Evolutionary conservation across 805 yeast species (phyloP), one percentile per base, ranked within the genome.

Genomic region (Soucietia sequanensis): DNA sequence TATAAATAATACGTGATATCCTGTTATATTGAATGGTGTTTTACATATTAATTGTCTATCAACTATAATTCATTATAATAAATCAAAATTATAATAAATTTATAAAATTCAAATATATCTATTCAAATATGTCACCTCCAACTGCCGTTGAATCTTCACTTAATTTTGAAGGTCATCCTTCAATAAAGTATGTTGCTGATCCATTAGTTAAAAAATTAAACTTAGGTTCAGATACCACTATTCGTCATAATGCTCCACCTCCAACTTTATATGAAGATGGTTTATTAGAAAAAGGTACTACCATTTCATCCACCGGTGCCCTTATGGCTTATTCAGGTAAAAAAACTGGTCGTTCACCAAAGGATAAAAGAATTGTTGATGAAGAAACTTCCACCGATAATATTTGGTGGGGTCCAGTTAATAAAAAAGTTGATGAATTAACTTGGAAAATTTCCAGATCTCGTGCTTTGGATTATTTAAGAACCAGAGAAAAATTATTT

Each of bases 391-490:
- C 96, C 25, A 67, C 76, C 41, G 76, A 86, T 39, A 72, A 90
- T 56, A 80, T 91, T 52, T 91, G 99, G 99, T 91, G 99, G 99
- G 99, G 99, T 17, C 98, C 98, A 2, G 99, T 91, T 49, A 91
- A 91, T 73, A 88, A 85, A 69, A 86, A 91, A 68, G 90, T 91
- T 51, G 84, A 87, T 41, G 95, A 88, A 67, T 81, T 82, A 60
- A 89, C 96, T 15, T 91, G 98, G 98, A 78, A 80, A 53, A 89
- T 91, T 54, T 86, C 95, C 62, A 84, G 95, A 63, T 91, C 91
- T 52, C 86, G 99, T 70, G 98, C 99, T 34, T 78, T 90, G 48
- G 99, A 91, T 68, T 91, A 90, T 72, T 77, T 91, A 63, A 85
- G 95, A 76, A 91, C 98, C 37, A 84, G 96, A 69, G 90, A 84